Evolutionary conservation across 2,329 filamentous ascomycete genomes (phyloP).

Genomic region (Curvularia spicifera): DNA sequence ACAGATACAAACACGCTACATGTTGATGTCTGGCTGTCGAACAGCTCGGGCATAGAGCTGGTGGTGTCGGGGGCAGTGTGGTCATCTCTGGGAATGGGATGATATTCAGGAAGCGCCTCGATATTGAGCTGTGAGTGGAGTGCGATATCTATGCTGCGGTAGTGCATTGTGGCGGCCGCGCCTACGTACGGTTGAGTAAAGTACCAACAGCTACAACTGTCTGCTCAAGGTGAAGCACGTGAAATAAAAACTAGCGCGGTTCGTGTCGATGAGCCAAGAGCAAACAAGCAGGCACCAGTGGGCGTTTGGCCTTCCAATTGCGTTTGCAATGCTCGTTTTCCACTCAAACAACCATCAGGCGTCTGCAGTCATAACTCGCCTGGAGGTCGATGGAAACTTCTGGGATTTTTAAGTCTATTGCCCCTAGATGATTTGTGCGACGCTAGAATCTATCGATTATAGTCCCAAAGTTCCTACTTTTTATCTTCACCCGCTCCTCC

Average conservation of each 20-base stretch:
- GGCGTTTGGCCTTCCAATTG: not conserved
- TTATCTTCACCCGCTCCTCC: constrained; percentile 35
- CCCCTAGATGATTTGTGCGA: not conserved
- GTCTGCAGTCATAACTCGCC: not conserved
- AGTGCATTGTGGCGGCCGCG: constrained; percentile 30
- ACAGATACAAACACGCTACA: constrained; percentile 47
- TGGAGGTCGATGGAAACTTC: not conserved
- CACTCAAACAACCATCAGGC: not conserved
- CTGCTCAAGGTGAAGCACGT: not conserved
- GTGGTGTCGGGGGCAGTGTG: constrained; percentile 18
- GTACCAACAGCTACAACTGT: not conserved
- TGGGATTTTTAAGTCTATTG: not conserved
- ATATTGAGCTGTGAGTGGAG: constrained; percentile 54
- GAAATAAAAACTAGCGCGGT: not conserved
- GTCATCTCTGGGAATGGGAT: constrained; percentile 27
- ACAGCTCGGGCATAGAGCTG: constrained; percentile 13
- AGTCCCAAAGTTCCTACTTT: constrained; percentile 6
- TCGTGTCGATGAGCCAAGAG: not conserved
- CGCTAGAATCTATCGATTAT: not conserved
- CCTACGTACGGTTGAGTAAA: not conserved
- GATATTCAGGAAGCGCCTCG: constrained; percentile 49
- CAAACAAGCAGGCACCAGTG: not conserved
- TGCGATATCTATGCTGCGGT: constrained; percentile 49
- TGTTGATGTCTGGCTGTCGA: constrained; percentile 38
- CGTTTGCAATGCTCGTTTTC: not conserved